Conservation (phyloP, 768 basidiomycete species). For the Pholiota microspora region DNA sequence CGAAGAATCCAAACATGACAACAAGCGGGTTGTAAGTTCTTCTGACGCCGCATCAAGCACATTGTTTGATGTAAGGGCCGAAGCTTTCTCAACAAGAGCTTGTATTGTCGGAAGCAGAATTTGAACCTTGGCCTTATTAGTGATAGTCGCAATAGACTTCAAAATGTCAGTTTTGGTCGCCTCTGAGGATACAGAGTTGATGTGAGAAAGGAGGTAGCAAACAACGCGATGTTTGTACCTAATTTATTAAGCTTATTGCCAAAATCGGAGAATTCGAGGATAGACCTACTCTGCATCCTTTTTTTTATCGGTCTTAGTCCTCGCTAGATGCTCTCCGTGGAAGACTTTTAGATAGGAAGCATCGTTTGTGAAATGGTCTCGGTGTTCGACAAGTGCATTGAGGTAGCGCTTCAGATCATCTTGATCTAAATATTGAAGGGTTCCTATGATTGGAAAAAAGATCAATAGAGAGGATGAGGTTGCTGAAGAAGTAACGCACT, state of each 20-base stretch:
- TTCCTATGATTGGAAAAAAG: slow-evolving; percentile 19
- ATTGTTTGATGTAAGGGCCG: slow-evolving; percentile 11
- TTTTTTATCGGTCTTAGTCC: slow-evolving; percentile 50
- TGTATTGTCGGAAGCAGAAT: slow-evolving; percentile 61
- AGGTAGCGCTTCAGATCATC: slow-evolving; percentile 62
- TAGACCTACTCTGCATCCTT: slow-evolving; percentile 49
- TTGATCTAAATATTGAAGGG: slow-evolving; percentile 71
- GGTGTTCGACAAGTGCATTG: slow-evolving; percentile 43
- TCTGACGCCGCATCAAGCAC: slow-evolving; percentile 23
- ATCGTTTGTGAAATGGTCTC: slow-evolving; percentile 62
- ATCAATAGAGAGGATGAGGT: slow-evolving; percentile 1
- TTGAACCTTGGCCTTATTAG: slow-evolving; percentile 45
- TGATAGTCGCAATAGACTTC: slow-evolving; percentile 39
- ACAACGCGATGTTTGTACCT: slow-evolving; percentile 73
- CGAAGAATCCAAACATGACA: slow-evolving; percentile 54
- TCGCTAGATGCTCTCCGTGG: slow-evolving; percentile 55
- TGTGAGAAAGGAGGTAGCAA: slow-evolving; percentile 80
- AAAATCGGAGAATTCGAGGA: background rate
- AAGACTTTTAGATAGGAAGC: slow-evolving; percentile 52
- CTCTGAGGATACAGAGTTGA: slow-evolving; percentile 52
- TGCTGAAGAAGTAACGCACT: slow-evolving; percentile 35
- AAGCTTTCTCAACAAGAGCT: slow-evolving; percentile 24
- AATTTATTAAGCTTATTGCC: background rate
- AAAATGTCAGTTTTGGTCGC: slow-evolving; percentile 55
- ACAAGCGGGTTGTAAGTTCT: slow-evolving; percentile 36